Base-by-base conservation (phyloP, 2,329 filamentous ascomycete genomes). In the Trichoderma semiorbis region DNA sequence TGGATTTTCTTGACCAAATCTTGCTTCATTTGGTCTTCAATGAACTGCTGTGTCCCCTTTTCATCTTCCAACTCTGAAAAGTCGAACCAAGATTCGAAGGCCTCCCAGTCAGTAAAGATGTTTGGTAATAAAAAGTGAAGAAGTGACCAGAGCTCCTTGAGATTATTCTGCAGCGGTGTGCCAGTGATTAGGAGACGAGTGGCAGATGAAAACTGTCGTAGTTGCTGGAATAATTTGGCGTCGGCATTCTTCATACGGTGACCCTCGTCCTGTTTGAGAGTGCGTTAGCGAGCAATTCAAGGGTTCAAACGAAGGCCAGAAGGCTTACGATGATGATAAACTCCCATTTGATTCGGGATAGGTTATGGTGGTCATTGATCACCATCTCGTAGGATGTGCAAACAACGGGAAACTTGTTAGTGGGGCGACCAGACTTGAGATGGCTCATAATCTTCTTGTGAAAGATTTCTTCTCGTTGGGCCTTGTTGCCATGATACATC, bases 211-310 rank as follows among this genome's bases (percentile, higher is more conserved):
- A 98, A 98, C 0, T 92, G 91, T 74, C 96, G 90, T 0, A 99
- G 84, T 75, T 97, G 94, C 62, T 93, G 92, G 74, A 98, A 97
- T 0, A 99, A 85, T 72, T 93, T 93, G 34, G 95, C 97, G 64
- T 98, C 95, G 74, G 97, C 92, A 75, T 99, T 99, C 84, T 99
- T 99, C 87, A 99, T 91, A 1, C 96, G 92, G 79, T 99, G 96
- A 0, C 96, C 96, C 82, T 99, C 96, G 76, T 99, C 95, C 90
- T 93, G 43, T 11, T 18, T 0, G 39, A 24, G 7, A 39, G 11
- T 26, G 14, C 28, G 8, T 36, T 50, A 68, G 26, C 7, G 4
- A 16, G 18, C 36, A 6, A 6, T 3, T 18, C 14, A 24, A 21
- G 0, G 7, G 16, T 7, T 5, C 1, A 39, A n/a, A 12, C 1